Evolutionary conservation across 208 protist genomes (phyloP), one percentile per base, ranked within the genome.

Genomic region (Wallacemonas collosoma): DNA sequence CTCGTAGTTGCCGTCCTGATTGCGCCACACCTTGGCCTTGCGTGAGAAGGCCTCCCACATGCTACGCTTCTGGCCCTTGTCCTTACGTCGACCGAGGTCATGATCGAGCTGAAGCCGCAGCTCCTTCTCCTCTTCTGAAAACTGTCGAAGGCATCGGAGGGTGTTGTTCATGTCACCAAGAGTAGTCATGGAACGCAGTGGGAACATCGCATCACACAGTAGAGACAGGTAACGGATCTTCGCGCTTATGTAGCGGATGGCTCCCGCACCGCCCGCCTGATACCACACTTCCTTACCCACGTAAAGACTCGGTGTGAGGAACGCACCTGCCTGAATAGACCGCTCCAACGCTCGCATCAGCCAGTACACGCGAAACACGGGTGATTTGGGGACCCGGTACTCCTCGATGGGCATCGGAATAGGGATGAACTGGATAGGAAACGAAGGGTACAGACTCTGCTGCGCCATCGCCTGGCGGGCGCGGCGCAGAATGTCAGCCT

Each of bases 271-370:
- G 50, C 90, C 87, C 50, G 83, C 71, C 73, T 95, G 90, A 44
- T 83, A 77, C 88, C 90, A 95, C 57, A 95, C 88, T 12, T 91
- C 85, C 39, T 80, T 76, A 15, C 76, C 79, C 3, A 95, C 88
- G 76, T 91, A 95, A 64, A 95, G 80, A 56, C 85, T 77, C 9
- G 90, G 90, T 0, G 90, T 90, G 39, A 95, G 64, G 69, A 89
- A 95, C 15, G 87, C 87, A 38, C 90, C 90, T 51, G 85, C 75
- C 38, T 87, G 86, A 47, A 95, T 95, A 7, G 90, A 95, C 11
- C 76, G 76, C 68, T 84, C 62, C 17, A 95, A 76, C 44, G 83
- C 55, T 1, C 84, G 85, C 90, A 95, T 93, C 7, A 95, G 75
- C 88, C 90, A 95, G 48, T 84, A 90, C 40, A 93, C 87, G 17